Evolutionary conservation across 192 early-diverging fungal genomes (phyloP).

Genomic region (Gorgonomyces haynaldii): DNA sequence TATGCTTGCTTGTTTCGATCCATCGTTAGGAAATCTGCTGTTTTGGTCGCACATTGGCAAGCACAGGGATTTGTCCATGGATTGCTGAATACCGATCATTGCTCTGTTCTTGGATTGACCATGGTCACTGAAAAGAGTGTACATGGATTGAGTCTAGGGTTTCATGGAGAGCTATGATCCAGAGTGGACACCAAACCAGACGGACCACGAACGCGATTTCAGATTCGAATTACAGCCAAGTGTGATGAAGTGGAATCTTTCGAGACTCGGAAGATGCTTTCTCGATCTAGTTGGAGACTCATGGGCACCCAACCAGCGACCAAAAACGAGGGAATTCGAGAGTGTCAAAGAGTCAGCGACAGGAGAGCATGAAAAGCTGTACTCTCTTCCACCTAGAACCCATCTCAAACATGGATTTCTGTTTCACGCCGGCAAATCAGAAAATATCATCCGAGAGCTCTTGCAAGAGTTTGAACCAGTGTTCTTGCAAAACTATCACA

Average conservation of each 20-base stretch:
- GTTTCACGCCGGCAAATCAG: conserved; percentile 9
- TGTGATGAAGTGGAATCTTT: conserved; percentile 9
- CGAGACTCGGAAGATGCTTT: conserved; percentile 9
- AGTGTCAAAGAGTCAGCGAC: conserved; percentile 1
- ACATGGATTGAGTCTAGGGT: neutral
- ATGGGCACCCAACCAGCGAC: neutral
- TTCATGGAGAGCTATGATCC: conserved; percentile 18
- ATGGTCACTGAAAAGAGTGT: conserved; percentile 3
- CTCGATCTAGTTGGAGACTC: conserved; percentile 3
- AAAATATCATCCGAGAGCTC: conserved; percentile 12
- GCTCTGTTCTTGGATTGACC: conserved; percentile 1
- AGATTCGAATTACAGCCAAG: conserved; percentile 12
- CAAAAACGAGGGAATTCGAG: neutral
- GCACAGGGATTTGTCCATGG: conserved; percentile 15
- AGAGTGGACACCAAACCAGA: conserved; percentile 15
- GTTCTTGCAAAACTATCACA: conserved; percentile 1
- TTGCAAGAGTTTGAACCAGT: conserved; percentile 6
- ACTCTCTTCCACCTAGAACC: neutral
- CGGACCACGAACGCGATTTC: conserved; percentile 2
- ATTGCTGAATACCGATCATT: conserved; percentile 12
- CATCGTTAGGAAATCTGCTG: conserved; percentile 11
- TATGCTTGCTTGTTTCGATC: conserved; percentile 7
- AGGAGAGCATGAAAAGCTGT: neutral
- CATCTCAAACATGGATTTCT: conserved; percentile 1
- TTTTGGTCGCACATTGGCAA: conserved; percentile 14